Evolutionary conservation across 257 asterid species (phyloP).

Genomic region (Solanum sejunctum): DNA sequence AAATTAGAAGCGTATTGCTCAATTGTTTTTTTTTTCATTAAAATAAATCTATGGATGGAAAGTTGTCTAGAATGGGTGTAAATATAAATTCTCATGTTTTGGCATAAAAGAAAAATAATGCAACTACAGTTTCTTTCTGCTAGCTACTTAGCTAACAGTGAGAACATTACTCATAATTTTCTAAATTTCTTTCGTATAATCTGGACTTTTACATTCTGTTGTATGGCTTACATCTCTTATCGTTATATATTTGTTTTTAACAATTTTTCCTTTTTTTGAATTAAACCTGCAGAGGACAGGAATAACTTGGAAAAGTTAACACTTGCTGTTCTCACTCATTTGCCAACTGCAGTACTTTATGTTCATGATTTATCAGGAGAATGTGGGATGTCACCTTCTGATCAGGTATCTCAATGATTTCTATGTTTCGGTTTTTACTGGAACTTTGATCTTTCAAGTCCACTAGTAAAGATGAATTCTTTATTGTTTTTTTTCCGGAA

Average conservation of each 20-base stretch:
- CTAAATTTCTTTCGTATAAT: neutral
- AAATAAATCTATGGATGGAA: neutral
- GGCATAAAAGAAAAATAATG: neutral
- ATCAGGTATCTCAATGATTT: slow-evolving; percentile 49
- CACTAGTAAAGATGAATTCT: neutral
- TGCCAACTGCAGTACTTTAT: slow-evolving; percentile 92
- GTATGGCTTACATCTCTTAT: neutral
- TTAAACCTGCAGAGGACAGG: slow-evolving; percentile 71
- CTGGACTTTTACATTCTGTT: neutral
- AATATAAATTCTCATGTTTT: neutral
- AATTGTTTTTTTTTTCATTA: neutral
- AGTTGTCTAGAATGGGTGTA: neutral
- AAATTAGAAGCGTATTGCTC: neutral
- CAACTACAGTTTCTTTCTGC: neutral
- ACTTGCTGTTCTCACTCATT: slow-evolving; percentile 86
- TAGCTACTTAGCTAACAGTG: neutral
- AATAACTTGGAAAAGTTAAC: slow-evolving; percentile 95
- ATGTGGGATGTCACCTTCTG: slow-evolving; percentile 93
- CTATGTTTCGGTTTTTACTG: neutral
- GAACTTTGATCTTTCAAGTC: neutral
- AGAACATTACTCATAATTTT: neutral
- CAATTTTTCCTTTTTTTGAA: neutral
- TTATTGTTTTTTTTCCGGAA: neutral
- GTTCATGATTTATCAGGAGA: slow-evolving; percentile 95
- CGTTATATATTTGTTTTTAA: neutral